Base-by-base conservation (phyloP, 306 rosid genomes). In the Rosa rugosa region DNA sequence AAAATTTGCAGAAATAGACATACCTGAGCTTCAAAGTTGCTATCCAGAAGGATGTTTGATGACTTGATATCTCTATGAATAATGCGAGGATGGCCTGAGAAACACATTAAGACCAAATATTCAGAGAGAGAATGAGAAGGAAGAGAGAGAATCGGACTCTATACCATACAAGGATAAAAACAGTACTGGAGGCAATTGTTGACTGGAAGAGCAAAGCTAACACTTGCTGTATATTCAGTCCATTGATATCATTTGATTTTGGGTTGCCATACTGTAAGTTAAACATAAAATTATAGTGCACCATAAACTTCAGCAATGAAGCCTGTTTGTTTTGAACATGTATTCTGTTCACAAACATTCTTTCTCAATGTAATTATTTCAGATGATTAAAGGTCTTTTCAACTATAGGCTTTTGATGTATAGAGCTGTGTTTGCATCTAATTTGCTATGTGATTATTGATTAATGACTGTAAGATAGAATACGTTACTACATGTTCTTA, bases 51-150 rank as follows among this genome's bases (percentile, higher is more conserved):
- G 84, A 96, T 96, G 91, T 96, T 96, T 76, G 99, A 96, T 75
- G 99, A 93, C 87, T 96, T 96, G 60, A 96, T 96, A 80, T 96
- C 99, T 80, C 99, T 92, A 83, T 96, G 99, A 84, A 96, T 96
- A 83, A 96, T 89, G 88, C 98, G 99, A 20, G 98, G 99, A 88
- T 93, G 98, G 66, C 99, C 99, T 96, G 94, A 83, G 5, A 88
- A 83, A 69, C 67, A 81, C 72, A 86, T 73, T 72, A 79, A 57
- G 75, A 41, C 25, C 44, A 80, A 68, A 63, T 44, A 68, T 40
- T 53, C 83, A 64, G 62, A 72, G 34, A 77, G 69, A 46, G 50
- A 71, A 20, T 13, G 44, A 53, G 14, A 44, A 69, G 69, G 46
- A 27, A 31, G 13, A 63, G 59, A 45, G 9, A 76, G 67, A 53